Percentiles rank a stretch among this genome's conserved stretches.
phyloP scores from a whole-genome alignment of 129 eudicot genomes.

The Escallonia rubra region DNA sequence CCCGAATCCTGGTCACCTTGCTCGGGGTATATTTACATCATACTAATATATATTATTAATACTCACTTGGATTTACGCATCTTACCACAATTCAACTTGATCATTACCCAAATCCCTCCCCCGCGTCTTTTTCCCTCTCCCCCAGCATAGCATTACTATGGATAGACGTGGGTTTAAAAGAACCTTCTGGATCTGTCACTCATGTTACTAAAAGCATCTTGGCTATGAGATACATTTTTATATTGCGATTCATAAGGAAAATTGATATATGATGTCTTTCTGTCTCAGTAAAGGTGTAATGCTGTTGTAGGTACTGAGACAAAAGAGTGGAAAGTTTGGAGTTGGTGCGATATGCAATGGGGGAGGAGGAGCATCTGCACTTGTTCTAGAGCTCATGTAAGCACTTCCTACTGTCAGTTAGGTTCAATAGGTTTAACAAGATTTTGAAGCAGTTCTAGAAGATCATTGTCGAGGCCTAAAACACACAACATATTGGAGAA shows the following conservation, averaged over 20 bases:
- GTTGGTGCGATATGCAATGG: constrained; percentile 97
- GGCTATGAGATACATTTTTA: too few relatives aligned
- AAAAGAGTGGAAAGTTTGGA: constrained; percentile 67
- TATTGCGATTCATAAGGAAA: too few relatives aligned
- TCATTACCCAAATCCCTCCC: too few relatives aligned
- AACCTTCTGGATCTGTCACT: too few relatives aligned
- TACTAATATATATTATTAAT: not conserved
- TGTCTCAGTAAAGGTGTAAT: constrained; percentile 4
- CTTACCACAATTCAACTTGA: too few relatives aligned
- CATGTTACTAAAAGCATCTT: too few relatives aligned
- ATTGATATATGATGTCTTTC: not conserved
- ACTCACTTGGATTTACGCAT: not conserved
- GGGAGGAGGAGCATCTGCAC: constrained; percentile 98
- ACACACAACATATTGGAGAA: constrained; percentile 1
- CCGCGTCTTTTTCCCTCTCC: too few relatives aligned
- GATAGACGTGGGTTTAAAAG: too few relatives aligned
- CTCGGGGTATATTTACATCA: constrained; percentile 52
- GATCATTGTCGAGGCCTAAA: not conserved
- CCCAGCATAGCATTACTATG: too few relatives aligned
- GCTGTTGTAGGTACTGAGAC: constrained; percentile 63
- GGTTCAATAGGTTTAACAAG: not conserved
- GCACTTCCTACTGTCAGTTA: constrained; percentile 7
- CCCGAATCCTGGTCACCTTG: constrained; percentile 83
- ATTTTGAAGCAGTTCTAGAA: not conserved
- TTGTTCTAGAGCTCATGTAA: constrained; percentile 88